These are phyloP conservation scores for Collybia nuda DNA, from an alignment of 768 basidiomycete genomes.

Conservation along the genomic window DNA sequence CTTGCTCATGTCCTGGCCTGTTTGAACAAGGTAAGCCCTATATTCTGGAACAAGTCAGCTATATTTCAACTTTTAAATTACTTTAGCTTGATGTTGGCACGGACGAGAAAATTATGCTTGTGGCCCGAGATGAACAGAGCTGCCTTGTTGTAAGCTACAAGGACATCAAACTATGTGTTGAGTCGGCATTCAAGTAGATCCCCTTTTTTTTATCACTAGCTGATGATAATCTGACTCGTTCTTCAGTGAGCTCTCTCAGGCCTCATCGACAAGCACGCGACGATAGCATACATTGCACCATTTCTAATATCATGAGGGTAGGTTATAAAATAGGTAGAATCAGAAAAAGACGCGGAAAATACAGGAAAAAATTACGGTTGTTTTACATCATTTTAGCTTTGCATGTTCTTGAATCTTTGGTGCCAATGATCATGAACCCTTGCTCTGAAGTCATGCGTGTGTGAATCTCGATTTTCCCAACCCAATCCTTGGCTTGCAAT, in stretches of 20 bases:
- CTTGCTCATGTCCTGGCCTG: slow-evolving; percentile 89
- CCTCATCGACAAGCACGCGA: slow-evolving; percentile 19
- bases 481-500: no score
- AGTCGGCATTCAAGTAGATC: slow-evolving; percentile 79
- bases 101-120: slow-evolving; percentile 93
- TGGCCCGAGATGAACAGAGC: slow-evolving; percentile 93
- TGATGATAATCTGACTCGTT: not conserved
- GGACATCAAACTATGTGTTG: slow-evolving; percentile 84
- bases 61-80: not conserved
- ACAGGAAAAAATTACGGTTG: slow-evolving; percentile 16
- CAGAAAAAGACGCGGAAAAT: slow-evolving; percentile 43
- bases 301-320: not conserved
- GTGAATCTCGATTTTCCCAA: no score
- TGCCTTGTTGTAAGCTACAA: slow-evolving; percentile 93
- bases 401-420: no score
- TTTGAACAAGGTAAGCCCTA: slow-evolving; percentile 78
- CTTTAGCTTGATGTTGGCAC: slow-evolving; percentile 85
- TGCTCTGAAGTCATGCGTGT: no score
- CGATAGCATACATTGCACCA: slow-evolving; percentile 4
- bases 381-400: not conserved
- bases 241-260: slow-evolving; percentile 48
- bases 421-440: no score
- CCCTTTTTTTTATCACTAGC: not conserved
- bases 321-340: slow-evolving; percentile 65
- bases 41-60: not conserved